Evolutionary conservation across 306 rosid genomes (phyloP).

Genomic region (Dalbergia oliveri): DNA sequence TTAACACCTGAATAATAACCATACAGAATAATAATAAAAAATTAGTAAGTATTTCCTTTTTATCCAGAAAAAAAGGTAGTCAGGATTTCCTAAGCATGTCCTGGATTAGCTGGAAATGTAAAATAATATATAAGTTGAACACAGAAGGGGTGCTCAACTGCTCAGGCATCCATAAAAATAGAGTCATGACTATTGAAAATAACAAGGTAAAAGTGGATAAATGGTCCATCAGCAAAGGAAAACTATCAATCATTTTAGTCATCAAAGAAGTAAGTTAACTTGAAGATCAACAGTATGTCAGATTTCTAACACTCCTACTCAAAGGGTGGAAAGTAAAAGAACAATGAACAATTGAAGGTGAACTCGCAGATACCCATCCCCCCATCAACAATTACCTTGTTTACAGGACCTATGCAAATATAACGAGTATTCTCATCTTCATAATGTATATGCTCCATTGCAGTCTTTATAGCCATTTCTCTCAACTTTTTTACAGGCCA

Average conservation of each 20-base stretch:
- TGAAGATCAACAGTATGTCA: conserved; percentile 7
- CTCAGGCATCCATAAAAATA: conserved; percentile 24
- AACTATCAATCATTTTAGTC: conserved; percentile 16
- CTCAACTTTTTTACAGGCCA: conserved; percentile 93
- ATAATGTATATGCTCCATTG: conserved; percentile 84
- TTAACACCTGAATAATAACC: conserved; percentile 69
- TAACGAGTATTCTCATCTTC: conserved; percentile 97
- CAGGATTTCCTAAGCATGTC: conserved; percentile 35
- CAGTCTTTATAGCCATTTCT: conserved; percentile 70
- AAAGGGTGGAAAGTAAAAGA: conserved; percentile 37
- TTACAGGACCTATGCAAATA: conserved; percentile 94
- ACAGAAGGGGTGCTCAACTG: conserved; percentile 19
- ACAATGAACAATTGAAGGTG: conserved; percentile 20
- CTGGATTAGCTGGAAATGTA: conserved; percentile 9
- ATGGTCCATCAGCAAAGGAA: conserved; percentile 4
- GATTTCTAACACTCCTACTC: conserved; percentile 29
- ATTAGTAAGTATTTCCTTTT: conserved; percentile 22
- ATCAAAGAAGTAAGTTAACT: not conserved
- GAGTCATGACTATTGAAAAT: conserved; percentile 10
- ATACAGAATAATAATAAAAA: conserved; percentile 39
- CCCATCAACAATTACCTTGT: conserved; percentile 69
- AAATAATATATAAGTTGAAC: conserved; percentile 15
- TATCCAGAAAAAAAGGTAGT: not conserved
- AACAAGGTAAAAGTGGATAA: conserved; percentile 38
- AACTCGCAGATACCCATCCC: conserved; percentile 18